Conservation (phyloP, 352 stramenopile species). For the Vaucheria bursata region DNA sequence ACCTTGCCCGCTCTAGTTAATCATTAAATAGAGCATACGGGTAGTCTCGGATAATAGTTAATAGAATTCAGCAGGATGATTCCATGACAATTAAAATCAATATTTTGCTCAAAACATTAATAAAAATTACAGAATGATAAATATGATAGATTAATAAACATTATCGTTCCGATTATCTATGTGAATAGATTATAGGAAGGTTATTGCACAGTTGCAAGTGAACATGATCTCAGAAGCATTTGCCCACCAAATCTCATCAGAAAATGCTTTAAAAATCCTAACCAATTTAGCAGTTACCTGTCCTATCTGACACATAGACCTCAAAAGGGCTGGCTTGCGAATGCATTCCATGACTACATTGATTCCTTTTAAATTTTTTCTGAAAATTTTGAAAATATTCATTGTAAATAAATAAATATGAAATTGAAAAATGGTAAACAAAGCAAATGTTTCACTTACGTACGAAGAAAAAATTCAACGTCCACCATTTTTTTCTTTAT, state of each 20-base stretch:
- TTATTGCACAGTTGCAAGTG: too few relatives aligned
- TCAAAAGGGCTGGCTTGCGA: background rate
- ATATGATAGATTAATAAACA: too few relatives aligned
- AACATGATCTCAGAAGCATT: too few relatives aligned
- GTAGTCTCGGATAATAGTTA: constrained; percentile 2
- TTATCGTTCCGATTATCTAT: too few relatives aligned
- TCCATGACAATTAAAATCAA: too few relatives aligned
- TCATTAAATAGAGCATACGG: background rate
- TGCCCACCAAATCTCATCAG: too few relatives aligned
- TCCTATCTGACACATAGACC: background rate
- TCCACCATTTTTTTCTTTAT: constrained; percentile 61
- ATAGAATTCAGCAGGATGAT: background rate
- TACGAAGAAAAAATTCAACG: constrained; percentile 53
- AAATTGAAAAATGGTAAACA: too few relatives aligned
- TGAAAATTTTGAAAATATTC: background rate
- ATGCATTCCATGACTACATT: background rate
- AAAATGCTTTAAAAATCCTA: too few relatives aligned
- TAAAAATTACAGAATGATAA: too few relatives aligned
- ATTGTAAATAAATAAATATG: too few relatives aligned
- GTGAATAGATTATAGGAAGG: too few relatives aligned
- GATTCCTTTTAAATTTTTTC: background rate
- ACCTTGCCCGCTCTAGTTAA: constrained; percentile 12
- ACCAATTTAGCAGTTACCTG: background rate
- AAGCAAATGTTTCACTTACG: background rate
- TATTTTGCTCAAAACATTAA: too few relatives aligned